phyloP scores from a whole-genome alignment of 352 stramenopile genomes.

The Globisporangium cylindrosporum region DNA sequence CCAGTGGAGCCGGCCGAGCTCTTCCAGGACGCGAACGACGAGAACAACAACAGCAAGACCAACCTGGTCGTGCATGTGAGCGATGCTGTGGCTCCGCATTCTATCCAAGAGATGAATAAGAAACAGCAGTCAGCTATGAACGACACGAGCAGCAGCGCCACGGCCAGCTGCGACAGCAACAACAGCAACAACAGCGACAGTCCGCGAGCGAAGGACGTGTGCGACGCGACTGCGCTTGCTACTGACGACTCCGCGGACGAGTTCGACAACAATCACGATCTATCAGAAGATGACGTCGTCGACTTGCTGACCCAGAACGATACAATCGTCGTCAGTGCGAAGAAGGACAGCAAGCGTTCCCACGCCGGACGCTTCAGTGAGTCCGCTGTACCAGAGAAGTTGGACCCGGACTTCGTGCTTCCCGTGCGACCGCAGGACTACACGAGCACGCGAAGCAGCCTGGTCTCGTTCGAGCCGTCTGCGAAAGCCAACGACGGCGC shows the following conservation, averaged over 20 bases:
- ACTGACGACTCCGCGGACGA: background rate
- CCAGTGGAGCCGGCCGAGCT: background rate
- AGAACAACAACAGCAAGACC: constrained; percentile 5
- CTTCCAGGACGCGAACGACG: constrained; percentile 9
- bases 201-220: background rate
- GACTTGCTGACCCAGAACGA: background rate
- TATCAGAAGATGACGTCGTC: background rate
- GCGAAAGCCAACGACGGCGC: constrained; percentile 21
- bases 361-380: constrained; percentile 17
- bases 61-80: background rate
- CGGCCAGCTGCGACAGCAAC: constrained; percentile 10
- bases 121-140: background rate
- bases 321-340: background rate
- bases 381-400: constrained; percentile 21
- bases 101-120: background rate
- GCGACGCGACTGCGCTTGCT: background rate
- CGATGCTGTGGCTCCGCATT: background rate
- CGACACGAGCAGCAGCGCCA: constrained; percentile 7
- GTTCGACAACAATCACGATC: background rate
- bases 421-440: constrained; percentile 25
- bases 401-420: constrained; percentile 45
- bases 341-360: background rate
- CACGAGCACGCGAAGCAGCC: constrained; percentile 49
- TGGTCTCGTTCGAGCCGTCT: constrained; percentile 44
- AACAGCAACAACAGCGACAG: background rate